A percentile compares a stretch with the other conserved stretches of the same genome.
These are phyloP conservation scores for Amanita subjunquillea DNA, from an alignment of 768 basidiomycete genomes.

Conservation along the genomic window DNA sequence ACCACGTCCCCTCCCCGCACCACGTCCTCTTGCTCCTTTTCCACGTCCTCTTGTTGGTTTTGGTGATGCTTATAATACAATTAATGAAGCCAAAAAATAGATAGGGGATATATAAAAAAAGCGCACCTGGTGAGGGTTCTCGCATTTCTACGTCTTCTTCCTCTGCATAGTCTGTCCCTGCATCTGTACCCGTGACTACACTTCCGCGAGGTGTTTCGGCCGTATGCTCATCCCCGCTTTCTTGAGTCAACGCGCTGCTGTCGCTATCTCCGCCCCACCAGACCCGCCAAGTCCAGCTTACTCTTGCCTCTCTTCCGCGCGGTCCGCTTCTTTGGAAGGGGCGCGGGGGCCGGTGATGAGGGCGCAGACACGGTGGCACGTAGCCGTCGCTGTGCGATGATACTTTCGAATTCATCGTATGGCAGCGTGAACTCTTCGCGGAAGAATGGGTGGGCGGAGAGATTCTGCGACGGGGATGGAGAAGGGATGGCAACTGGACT, in stretches of 20 bases:
- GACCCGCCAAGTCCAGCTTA: slow-evolving; percentile 55
- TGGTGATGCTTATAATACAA: slow-evolving; percentile 18
- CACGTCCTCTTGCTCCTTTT: slow-evolving; percentile 18
- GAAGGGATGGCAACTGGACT: slow-evolving; percentile 47
- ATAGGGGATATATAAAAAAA: background rate
- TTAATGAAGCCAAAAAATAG: background rate
- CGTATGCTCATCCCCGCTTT: slow-evolving; percentile 66
- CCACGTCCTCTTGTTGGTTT: slow-evolving; percentile 25
- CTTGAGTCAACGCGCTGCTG: slow-evolving; percentile 74
- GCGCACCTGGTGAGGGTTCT: slow-evolving; percentile 33
- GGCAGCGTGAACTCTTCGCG: slow-evolving; percentile 59
- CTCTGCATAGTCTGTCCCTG: slow-evolving; percentile 56
- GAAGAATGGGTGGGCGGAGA: slow-evolving; percentile 63
- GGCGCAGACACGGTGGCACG: slow-evolving; percentile 56
- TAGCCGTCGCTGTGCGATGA: slow-evolving; percentile 54
- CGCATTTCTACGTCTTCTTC: slow-evolving; percentile 56
- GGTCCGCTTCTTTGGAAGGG: slow-evolving; percentile 14
- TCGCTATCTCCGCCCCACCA: slow-evolving; percentile 80
- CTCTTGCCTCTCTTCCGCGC: slow-evolving; percentile 33
- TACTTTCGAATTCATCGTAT: slow-evolving; percentile 48
- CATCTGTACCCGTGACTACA: slow-evolving; percentile 62
- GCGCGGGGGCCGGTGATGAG: slow-evolving; percentile 38
- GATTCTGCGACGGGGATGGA: slow-evolving; percentile 61
- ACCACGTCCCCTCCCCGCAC: slow-evolving; percentile 17
- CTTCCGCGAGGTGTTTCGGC: slow-evolving; percentile 55